Evolutionary conservation across 768 basidiomycete species (phyloP), one percentile per base, ranked within the genome.

Genomic region (Strobilomyces confusus): DNA sequence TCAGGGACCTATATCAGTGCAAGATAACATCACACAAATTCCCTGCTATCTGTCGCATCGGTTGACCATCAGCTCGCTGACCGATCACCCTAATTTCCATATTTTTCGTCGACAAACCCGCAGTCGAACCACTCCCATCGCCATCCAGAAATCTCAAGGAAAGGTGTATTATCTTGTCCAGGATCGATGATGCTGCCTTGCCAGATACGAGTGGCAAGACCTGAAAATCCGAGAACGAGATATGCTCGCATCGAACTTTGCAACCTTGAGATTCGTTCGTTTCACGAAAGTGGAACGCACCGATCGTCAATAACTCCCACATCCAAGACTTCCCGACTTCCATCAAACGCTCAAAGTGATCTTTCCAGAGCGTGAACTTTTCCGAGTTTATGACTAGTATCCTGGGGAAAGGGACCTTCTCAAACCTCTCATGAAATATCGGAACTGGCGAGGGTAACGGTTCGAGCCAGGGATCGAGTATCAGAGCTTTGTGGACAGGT

Each of bases 401-500:
- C 41, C 64, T 70, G 2, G 77, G 78, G 22, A 65, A 61, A 11
- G 3, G 22, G 4, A 45, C 48, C 12, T 56, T 58, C 22, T 53
- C 26, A 22, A 56, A 47, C 30, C 47, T 49, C 29, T 48, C 45
- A 33, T 51, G 57, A 17, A 67, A 73, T 1, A 48, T 52, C 0
- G 73, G 83, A 5, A 82, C 83, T 29, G 81, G 87, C 36, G 75
- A 66, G 8, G 84, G 77, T 22, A 91, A 62, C 17, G 90, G 88
- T 51, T 92, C 89, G 9, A 92, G 69, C 91, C 92, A 93, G 19
- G 92, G 92, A 69, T 94, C 92, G 17, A 90, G 77, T 20, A 86
- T 74, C 20, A 93, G 63, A 9, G 78, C 81, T 44, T 80, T 78
- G 7, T 72, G 68, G 46, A 88, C 69, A 0, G 84, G 84, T 50